Evolutionary conservation across 768 basidiomycete genomes (phyloP).

Genomic region (Terana coerulea): DNA sequence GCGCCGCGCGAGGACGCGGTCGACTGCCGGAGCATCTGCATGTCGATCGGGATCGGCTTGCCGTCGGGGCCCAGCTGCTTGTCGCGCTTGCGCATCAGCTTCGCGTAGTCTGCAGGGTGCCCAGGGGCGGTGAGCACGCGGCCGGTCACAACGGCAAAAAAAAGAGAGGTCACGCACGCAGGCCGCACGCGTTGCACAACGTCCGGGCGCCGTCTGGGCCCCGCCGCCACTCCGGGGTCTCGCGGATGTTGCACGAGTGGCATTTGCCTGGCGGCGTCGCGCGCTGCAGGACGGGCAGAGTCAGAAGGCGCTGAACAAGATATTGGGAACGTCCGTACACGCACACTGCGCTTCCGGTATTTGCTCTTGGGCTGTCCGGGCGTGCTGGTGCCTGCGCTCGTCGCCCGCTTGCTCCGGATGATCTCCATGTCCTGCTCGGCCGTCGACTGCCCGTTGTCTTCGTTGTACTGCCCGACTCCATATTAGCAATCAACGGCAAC

Average conservation of each 20-base stretch:
- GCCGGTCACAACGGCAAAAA: neutral
- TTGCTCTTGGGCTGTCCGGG: conserved; percentile 66
- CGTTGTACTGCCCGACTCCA: conserved; percentile 12
- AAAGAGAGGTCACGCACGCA: conserved; percentile 51
- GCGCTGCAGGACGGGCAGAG: conserved; percentile 45
- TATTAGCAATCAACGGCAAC: neutral
- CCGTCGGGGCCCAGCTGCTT: conserved; percentile 56
- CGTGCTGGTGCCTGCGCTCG: conserved; percentile 50
- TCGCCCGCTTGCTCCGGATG: conserved; percentile 76
- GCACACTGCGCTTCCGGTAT: conserved; percentile 82
- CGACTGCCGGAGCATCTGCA: conserved; percentile 71
- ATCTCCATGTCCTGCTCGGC: conserved; percentile 86
- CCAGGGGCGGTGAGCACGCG: conserved; percentile 1
- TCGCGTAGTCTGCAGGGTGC: conserved; percentile 65
- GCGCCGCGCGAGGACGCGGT: conserved; percentile 25
- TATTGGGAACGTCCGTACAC: conserved; percentile 26
- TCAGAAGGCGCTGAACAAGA: conserved; percentile 21
- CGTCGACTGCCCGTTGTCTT: conserved; percentile 45
- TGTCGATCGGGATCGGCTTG: conserved; percentile 54
- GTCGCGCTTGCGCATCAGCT: conserved; percentile 75
- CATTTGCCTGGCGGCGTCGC: conserved; percentile 85
- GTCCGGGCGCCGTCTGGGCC: conserved; percentile 84
- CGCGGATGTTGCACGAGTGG: conserved; percentile 82
- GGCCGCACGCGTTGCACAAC: conserved; percentile 80
- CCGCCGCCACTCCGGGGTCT: conserved; percentile 86